These are phyloP conservation scores for Tremella fuciformis DNA, from an alignment of 768 basidiomycete genomes.

Conservation along the genomic window DNA sequence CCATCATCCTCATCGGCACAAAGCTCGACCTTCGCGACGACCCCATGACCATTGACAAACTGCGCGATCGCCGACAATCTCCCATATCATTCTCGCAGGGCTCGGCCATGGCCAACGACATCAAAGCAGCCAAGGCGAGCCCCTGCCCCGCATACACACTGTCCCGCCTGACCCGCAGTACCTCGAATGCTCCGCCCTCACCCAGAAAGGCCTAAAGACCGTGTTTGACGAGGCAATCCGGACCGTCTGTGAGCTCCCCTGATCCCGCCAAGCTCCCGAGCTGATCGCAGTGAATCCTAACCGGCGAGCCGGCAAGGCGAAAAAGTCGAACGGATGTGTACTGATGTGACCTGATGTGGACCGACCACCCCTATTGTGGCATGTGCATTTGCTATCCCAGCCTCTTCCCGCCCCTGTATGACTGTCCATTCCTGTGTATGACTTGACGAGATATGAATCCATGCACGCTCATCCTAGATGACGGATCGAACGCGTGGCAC, in stretches of 20 bases:
- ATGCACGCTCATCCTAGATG: too few species aligned
- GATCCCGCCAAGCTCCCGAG: neutral
- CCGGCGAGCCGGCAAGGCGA: slow-evolving; percentile 41
- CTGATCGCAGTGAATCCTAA: slow-evolving; percentile 37
- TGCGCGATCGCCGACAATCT: slow-evolving; percentile 47
- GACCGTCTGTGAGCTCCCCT: slow-evolving; percentile 41
- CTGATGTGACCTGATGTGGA: slow-evolving; percentile 38
- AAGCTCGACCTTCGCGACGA: slow-evolving; percentile 89
- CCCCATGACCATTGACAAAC: slow-evolving; percentile 64
- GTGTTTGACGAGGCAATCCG: slow-evolving; percentile 54
- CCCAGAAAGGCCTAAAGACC: slow-evolving; percentile 51
- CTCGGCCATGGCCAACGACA: slow-evolving; percentile 40
- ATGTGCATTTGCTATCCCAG: neutral
- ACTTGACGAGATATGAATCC: neutral
- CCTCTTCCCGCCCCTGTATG: neutral
- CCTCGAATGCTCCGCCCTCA: slow-evolving; percentile 50
- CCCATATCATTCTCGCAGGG: slow-evolving; percentile 48
- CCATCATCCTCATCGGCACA: slow-evolving; percentile 85
- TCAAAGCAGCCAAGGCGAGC: slow-evolving; percentile 46
- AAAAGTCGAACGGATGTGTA: slow-evolving; percentile 46
- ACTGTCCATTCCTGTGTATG: slow-evolving; percentile 6
- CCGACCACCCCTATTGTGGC: neutral
- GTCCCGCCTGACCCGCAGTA: slow-evolving; percentile 30
- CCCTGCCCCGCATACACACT: neutral
- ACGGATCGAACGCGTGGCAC: too few species aligned